Evolutionary conservation across 2,329 filamentous ascomycete species (phyloP).

Genomic region (Graphilbum fragrans): DNA sequence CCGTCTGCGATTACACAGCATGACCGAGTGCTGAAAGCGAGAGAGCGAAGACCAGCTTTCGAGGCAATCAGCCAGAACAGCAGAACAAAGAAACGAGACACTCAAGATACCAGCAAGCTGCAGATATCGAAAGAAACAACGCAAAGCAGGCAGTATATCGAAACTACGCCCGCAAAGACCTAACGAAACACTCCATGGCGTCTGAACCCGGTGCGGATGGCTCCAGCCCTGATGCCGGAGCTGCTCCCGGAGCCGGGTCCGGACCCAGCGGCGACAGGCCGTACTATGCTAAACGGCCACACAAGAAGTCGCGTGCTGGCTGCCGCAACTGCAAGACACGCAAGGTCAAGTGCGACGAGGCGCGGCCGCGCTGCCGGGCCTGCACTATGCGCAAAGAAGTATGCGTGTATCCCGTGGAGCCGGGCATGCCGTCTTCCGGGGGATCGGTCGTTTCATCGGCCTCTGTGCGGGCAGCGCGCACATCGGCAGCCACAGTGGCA

Average conservation of each 20-base stretch:
- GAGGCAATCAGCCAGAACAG: no score
- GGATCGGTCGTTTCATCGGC: neutral
- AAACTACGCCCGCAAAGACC: no score
- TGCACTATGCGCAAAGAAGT: conserved; percentile 34
- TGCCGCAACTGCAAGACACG: conserved; percentile 43
- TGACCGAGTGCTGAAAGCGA: no score
- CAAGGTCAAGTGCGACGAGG: conserved; percentile 44
- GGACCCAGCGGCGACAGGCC: conserved; percentile 13
- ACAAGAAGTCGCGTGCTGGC: conserved; percentile 39
- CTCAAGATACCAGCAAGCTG: no score
- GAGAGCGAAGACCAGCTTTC: no score
- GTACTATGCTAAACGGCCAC: conserved; percentile 37
- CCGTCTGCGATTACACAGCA: no score
- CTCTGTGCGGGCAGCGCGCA: conserved; percentile 1
- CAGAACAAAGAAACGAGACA: no score
- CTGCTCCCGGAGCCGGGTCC: neutral
- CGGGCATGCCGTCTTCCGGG: neutral
- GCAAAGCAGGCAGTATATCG: no score
- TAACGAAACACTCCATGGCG: no score
- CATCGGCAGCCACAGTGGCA: neutral
- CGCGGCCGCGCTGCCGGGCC: conserved; percentile 32
- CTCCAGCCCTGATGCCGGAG: neutral
- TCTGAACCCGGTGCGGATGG: no score
- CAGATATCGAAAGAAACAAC: no score
- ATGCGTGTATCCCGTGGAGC: conserved; percentile 29